These are phyloP conservation scores for Verticillium dahliae DNA, from an alignment of 2,329 filamentous ascomycete genomes.

Conservation along the genomic window DNA sequence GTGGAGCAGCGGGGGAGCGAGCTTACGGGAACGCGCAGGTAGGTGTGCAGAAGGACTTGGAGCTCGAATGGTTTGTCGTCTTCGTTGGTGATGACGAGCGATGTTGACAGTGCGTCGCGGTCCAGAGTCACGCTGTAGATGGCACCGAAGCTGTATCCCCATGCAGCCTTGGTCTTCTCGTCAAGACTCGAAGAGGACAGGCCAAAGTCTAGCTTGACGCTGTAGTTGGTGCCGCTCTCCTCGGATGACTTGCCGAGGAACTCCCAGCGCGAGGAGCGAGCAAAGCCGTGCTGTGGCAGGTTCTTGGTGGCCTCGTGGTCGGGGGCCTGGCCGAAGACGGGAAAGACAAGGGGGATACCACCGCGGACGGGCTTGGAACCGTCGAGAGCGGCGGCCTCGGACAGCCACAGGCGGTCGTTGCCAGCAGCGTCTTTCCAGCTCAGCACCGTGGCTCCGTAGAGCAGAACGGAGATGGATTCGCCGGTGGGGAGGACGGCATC, in stretches of 20 bases:
- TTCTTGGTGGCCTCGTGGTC: conserved; percentile 68
- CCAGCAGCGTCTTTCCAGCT: conserved; percentile 84
- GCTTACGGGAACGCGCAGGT: conserved; percentile 71
- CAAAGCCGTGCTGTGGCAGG: conserved; percentile 92
- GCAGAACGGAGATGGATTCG: conserved; percentile 76
- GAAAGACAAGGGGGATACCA: conserved; percentile 88
- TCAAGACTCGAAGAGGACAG: conserved; percentile 68
- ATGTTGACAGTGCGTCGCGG: conserved; percentile 68
- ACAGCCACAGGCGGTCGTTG: conserved; percentile 80
- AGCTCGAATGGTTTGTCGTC: conserved; percentile 79
- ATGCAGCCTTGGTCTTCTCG: conserved; percentile 61
- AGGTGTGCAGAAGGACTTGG: conserved; percentile 87
- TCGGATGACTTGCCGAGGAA: conserved; percentile 76
- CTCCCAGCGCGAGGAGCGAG: conserved; percentile 84
- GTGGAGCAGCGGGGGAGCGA: background rate
- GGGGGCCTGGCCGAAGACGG: conserved; percentile 79
- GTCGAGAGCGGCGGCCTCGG: conserved; percentile 72
- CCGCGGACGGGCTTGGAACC: conserved; percentile 86
- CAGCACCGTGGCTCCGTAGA: conserved; percentile 88
- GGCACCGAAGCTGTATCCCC: conserved; percentile 82
- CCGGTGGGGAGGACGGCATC: conserved; percentile 78
- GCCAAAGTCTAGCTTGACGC: conserved; percentile 93
- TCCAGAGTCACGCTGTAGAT: conserved; percentile 89
- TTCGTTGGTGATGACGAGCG: conserved; percentile 83
- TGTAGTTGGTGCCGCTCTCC: conserved; percentile 47